Conservation (phyloP, 2,329 filamentous ascomycete genomes). For the Aspergillus pseudonomiae region DNA sequence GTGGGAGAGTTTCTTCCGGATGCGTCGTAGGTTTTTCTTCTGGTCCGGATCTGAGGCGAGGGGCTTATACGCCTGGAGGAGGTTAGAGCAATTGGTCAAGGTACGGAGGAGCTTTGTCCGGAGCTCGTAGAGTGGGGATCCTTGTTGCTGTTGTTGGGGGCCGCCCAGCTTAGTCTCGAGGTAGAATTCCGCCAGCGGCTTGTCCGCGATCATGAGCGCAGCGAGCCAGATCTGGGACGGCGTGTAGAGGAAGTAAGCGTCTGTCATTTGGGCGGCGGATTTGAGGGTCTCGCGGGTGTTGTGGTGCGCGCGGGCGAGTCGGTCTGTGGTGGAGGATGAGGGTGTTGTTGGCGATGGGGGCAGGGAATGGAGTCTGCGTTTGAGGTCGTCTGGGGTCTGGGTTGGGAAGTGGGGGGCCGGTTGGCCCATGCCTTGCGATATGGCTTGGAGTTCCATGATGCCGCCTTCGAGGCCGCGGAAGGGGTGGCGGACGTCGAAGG, state of each 20-base stretch:
- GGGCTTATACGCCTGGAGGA: conserved; percentile 45
- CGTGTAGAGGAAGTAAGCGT: conserved; percentile 96
- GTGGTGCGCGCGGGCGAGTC: conserved; percentile 68
- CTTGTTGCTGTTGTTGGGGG: conserved; percentile 10
- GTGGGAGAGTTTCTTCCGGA: conserved; percentile 53
- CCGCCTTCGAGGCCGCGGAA: conserved; percentile 85
- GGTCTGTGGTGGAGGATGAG: conserved; percentile 41
- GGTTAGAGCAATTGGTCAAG: conserved; percentile 40
- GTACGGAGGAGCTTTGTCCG: conserved; percentile 42
- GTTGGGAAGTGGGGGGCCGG: conserved; percentile 32
- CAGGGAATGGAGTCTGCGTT: conserved; percentile 34
- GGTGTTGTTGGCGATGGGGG: conserved; percentile 26
- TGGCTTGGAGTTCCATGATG: conserved; percentile 76
- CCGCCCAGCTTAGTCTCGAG: conserved; percentile 47
- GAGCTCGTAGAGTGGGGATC: conserved; percentile 34
- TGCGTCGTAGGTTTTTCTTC: conserved; percentile 47
- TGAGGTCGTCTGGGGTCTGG: conserved; percentile 36
- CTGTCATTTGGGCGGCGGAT: conserved; percentile 80
- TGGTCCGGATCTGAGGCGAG: conserved; percentile 42
- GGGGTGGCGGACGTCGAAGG: conserved; percentile 89
- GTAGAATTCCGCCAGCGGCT: conserved; percentile 48
- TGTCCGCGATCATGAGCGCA: conserved; percentile 74
- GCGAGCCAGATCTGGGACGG: conserved; percentile 93
- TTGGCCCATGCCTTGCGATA: conserved; percentile 62
- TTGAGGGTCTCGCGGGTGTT: conserved; percentile 74